phyloP scores from a whole-genome alignment of 257 asterid genomes.

The Salvia splendens region DNA sequence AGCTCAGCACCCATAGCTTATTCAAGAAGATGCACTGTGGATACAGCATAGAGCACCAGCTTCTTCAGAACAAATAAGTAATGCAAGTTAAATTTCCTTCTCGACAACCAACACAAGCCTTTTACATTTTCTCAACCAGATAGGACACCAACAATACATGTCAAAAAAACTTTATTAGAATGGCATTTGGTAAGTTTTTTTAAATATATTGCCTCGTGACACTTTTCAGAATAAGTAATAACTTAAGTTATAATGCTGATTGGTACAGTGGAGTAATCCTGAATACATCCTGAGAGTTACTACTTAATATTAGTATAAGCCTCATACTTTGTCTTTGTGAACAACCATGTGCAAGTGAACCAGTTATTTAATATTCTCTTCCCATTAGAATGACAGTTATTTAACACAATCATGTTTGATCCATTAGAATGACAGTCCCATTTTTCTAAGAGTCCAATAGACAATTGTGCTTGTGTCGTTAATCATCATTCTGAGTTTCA shows the following conservation, averaged over 20 bases:
- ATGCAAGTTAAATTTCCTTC: background rate
- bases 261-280: slow-evolving; percentile 6
- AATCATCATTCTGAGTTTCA: slow-evolving; percentile 8
- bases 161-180: background rate
- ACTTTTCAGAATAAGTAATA: background rate
- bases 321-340: background rate
- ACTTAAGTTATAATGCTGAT: background rate
- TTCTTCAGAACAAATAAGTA: slow-evolving; percentile 11
- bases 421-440: background rate
- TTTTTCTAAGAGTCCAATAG: background rate
- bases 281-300: background rate
- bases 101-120: background rate
- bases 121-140: background rate
- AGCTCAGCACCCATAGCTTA: slow-evolving; percentile 1
- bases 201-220: slow-evolving; percentile 5
- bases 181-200: slow-evolving; percentile 11
- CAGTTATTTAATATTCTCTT: background rate
- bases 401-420: background rate
- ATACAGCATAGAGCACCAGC: slow-evolving; percentile 2
- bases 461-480: background rate
- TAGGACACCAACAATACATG: slow-evolving; percentile 1
- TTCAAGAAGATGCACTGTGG: background rate
- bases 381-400: background rate
- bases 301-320: background rate
- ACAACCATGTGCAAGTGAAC: slow-evolving; percentile 12